Percentiles rank a stretch among this genome's conserved stretches.
These are phyloP conservation scores for Adansonia gregorii DNA, from an alignment of 441 rosid genomes.

Conservation along the genomic window DNA sequence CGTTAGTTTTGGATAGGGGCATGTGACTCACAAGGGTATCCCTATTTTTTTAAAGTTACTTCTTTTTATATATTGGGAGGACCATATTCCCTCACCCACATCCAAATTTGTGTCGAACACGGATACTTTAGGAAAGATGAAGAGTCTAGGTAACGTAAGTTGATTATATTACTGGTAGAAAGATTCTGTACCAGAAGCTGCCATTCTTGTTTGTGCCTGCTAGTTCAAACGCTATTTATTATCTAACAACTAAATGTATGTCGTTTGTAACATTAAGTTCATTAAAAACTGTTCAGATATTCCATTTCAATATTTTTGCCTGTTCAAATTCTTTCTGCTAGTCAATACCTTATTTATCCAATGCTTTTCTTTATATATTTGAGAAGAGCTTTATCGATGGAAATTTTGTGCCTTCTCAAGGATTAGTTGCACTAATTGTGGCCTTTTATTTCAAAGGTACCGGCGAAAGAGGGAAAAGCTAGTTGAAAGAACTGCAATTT, in stretches of 20 bases:
- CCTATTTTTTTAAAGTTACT: too few relatives aligned
- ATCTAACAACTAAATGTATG: too few relatives aligned
- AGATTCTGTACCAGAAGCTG: background rate
- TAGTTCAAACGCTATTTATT: background rate
- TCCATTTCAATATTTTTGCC: background rate
- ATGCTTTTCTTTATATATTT: background rate
- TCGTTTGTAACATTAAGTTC: background rate
- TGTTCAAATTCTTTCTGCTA: background rate
- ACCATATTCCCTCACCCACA: background rate
- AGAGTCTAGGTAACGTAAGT: background rate
- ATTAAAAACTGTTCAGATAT: background rate
- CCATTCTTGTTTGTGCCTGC: background rate
- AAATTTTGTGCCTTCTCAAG: background rate
- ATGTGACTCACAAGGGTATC: too few relatives aligned
- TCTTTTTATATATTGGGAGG: background rate
- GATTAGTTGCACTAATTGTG: slow-evolving; percentile 5
- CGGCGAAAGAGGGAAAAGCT: slow-evolving; percentile 77
- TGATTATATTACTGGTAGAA: background rate
- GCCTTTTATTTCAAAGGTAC: slow-evolving; percentile 45
- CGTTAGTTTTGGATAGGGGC: too few relatives aligned
- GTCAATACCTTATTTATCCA: background rate
- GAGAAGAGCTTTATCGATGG: background rate
- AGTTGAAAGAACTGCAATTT: slow-evolving; percentile 64
- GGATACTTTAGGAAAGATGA: background rate
- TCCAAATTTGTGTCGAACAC: background rate